A percentile compares a stretch with the other conserved stretches of the same genome.
These are phyloP conservation scores for Scutellaria barbata DNA, from an alignment of 257 asterid species.

Conservation along the genomic window DNA sequence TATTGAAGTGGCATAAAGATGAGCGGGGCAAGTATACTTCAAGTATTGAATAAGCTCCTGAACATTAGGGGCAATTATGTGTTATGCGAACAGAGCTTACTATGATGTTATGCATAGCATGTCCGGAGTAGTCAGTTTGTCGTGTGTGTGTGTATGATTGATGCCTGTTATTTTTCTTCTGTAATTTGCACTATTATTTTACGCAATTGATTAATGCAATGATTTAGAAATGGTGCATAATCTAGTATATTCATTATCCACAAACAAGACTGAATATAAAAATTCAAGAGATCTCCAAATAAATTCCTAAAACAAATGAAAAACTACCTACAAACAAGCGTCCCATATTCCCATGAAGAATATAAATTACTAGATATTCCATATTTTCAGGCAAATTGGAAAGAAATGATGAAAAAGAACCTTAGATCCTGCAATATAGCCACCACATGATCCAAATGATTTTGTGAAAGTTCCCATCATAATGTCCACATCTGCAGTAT, in stretches of 20 bases:
- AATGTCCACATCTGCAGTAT: constrained; percentile 90
- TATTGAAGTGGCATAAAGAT: constrained; percentile 91
- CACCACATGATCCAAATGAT: constrained; percentile 99
- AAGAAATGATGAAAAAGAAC: constrained; percentile 45
- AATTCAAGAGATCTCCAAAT: neutral
- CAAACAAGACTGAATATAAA: neutral
- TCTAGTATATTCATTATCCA: no score
- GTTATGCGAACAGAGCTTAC: constrained; percentile 24
- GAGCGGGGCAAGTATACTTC: constrained; percentile 95
- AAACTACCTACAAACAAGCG: constrained; percentile 7
- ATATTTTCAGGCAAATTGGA: constrained; percentile 29
- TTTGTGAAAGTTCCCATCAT: constrained; percentile 99
- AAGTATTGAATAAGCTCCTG: constrained; percentile 88
- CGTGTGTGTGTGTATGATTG: neutral
- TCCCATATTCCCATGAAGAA: constrained; percentile 17
- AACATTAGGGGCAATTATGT: constrained; percentile 10
- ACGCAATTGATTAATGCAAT: constrained; percentile 19
- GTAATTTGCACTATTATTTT: neutral
- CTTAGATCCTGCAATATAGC: constrained; percentile 97
- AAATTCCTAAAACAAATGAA: constrained; percentile 8
- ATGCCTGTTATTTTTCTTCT: constrained; percentile 5
- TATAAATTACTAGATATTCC: constrained; percentile 22
- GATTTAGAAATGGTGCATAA: neutral
- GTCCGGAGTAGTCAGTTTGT: neutral
- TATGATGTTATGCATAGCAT: constrained; percentile 10